These are phyloP conservation scores for Ceratocystis diversiconidia DNA, from an alignment of 2,329 filamentous ascomycete species.

Conservation along the genomic window DNA sequence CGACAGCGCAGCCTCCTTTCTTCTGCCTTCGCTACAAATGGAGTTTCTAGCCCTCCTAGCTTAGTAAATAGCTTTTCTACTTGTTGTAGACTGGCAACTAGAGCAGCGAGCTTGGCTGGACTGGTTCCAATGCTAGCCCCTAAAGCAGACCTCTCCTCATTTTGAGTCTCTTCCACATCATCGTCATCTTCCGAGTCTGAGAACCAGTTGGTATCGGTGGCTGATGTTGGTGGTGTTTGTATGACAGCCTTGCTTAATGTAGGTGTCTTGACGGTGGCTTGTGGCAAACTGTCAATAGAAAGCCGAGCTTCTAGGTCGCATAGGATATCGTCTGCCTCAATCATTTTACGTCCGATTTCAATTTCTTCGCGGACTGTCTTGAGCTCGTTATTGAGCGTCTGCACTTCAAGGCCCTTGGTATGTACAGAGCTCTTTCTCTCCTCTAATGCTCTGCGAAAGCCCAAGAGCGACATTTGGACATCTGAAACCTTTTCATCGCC, in stretches of 20 bases:
- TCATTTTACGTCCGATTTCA: slow-evolving; percentile 44
- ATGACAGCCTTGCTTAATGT: slow-evolving; percentile 23
- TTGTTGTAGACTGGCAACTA: slow-evolving; percentile 33
- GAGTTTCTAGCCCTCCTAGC: slow-evolving; percentile 33
- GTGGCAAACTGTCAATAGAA: slow-evolving; percentile 33
- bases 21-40: slow-evolving; percentile 38
- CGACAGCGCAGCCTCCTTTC: slow-evolving; percentile 39
- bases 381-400: slow-evolving; percentile 50
- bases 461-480: slow-evolving; percentile 71
- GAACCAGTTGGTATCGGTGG: slow-evolving; percentile 17
- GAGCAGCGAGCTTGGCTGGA: slow-evolving; percentile 24
- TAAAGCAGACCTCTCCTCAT: slow-evolving; percentile 20
- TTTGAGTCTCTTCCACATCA: slow-evolving; percentile 22
- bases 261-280: slow-evolving; percentile 20
- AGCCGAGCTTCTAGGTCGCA: slow-evolving; percentile 49
- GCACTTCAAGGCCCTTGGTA: slow-evolving; percentile 49
- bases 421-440: slow-evolving; percentile 54
- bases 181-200: slow-evolving; percentile 20
- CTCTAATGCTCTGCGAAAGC: slow-evolving; percentile 70
- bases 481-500: slow-evolving; percentile 88
- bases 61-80: slow-evolving; percentile 34
- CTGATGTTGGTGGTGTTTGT: slow-evolving; percentile 20
- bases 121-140: slow-evolving; percentile 21
- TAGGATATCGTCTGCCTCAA: slow-evolving; percentile 53
- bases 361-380: slow-evolving; percentile 48